Evolutionary conservation across 2,329 filamentous ascomycete genomes (phyloP).

Genomic region (Verticillium alfalfae): DNA sequence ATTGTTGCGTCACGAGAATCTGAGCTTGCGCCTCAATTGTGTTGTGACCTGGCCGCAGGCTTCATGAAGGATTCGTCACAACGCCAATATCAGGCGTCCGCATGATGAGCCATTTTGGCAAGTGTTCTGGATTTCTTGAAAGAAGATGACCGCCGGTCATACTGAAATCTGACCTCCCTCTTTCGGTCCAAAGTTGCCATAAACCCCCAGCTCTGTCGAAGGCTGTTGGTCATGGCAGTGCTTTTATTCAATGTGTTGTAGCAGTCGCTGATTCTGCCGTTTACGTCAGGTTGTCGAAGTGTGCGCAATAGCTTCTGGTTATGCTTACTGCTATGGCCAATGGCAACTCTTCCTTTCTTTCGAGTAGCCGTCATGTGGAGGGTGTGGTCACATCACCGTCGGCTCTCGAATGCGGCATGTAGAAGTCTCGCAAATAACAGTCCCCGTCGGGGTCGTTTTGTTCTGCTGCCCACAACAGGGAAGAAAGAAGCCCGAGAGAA

Average conservation of each 20-base stretch:
- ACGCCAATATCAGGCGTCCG: not conserved
- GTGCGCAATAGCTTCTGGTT: not conserved
- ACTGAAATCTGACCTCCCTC: not conserved
- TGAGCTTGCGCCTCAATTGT: not conserved
- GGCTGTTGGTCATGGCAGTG: not conserved
- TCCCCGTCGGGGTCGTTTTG: too few species aligned
- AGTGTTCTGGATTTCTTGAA: not conserved
- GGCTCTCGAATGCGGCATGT: too few species aligned
- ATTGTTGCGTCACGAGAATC: not conserved
- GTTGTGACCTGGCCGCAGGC: not conserved
- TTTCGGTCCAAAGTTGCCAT: not conserved
- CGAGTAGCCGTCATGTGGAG: too few species aligned
- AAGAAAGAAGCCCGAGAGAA: too few species aligned
- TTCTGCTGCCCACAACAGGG: too few species aligned
- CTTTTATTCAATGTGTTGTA: not conserved
- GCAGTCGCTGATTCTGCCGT: not conserved
- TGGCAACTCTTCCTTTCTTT: too few species aligned
- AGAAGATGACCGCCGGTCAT: not conserved
- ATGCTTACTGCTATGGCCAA: not conserved
- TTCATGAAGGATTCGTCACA: not conserved
- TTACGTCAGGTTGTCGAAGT: not conserved
- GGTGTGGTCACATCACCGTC: too few species aligned
- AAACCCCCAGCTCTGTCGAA: not conserved
- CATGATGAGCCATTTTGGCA: not conserved
- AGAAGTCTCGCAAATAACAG: too few species aligned